These are phyloP conservation scores for Amylostereum areolatum DNA, from an alignment of 1,284 basidiomycete species.

Conservation along the genomic window DNA sequence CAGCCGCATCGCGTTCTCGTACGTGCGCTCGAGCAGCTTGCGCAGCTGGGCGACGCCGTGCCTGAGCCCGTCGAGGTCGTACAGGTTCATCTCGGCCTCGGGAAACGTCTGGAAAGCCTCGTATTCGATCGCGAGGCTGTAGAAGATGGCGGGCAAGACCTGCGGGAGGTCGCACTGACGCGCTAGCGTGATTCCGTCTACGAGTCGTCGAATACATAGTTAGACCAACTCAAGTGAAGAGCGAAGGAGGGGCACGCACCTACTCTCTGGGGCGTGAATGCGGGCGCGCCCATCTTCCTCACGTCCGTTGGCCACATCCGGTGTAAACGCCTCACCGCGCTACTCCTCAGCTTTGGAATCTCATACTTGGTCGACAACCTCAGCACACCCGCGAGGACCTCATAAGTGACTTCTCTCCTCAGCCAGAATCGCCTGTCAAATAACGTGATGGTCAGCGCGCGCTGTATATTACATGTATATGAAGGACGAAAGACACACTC, in stretches of 20 bases:
- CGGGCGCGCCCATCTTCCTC: conserved; percentile 2
- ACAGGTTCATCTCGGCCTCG: background rate
- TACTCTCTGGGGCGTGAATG: conserved; percentile 4
- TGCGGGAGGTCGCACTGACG: conserved; percentile 9
- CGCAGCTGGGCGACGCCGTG: background rate
- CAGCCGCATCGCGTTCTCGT: background rate
- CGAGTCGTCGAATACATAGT: background rate
- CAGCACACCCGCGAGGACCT: conserved; percentile 5
- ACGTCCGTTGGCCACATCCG: conserved; percentile 3
- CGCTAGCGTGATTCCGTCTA: conserved; percentile 7
- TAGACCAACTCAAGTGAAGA: background rate
- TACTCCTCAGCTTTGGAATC: background rate
- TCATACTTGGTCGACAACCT: conserved; percentile 9
- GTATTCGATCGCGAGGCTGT: conserved; percentile 7
- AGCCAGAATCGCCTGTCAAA: conserved; percentile 5
- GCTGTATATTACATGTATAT: background rate
- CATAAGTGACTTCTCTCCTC: conserved; percentile 4
- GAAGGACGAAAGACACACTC: background rate
- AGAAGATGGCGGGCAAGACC: conserved; percentile 9
- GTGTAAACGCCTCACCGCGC: conserved; percentile 1
- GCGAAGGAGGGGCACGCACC: conserved; percentile 1
- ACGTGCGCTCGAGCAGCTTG: background rate
- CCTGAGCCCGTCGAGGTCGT: background rate
- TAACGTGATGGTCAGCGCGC: background rate
- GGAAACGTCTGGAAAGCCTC: background rate